Conservation (phyloP, 2,329 filamentous ascomycete genomes). For the Aspergillus pseudoterreus region DNA sequence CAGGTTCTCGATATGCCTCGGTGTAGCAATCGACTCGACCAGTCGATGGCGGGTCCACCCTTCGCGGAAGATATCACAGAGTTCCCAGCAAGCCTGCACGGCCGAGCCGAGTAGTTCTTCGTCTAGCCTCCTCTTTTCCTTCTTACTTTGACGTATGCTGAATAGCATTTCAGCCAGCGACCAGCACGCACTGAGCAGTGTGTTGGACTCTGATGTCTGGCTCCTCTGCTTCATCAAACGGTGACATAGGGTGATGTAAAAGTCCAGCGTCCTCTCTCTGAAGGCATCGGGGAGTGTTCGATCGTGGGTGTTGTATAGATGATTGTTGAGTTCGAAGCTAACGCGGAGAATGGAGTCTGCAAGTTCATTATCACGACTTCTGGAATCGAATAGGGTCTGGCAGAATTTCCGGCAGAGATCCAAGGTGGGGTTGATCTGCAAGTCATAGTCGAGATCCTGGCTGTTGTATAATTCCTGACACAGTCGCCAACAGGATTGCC, state of each 20-base stretch:
- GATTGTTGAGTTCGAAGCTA: conserved; percentile 93
- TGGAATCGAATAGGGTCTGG: conserved; percentile 82
- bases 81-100: conserved; percentile 89
- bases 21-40: background rate
- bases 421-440: conserved; percentile 69
- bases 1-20: conserved; percentile 48
- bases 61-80: conserved; percentile 88
- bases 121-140: conserved; percentile 69
- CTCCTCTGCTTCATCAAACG: conserved; percentile 92
- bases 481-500: conserved; percentile 90
- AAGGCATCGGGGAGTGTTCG: conserved; percentile 80
- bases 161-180: conserved; percentile 88
- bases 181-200: conserved; percentile 83
- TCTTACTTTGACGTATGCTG: conserved; percentile 75
- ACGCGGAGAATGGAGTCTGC: conserved; percentile 85
- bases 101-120: conserved; percentile 83
- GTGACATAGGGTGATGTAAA: conserved; percentile 91
- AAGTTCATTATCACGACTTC: conserved; percentile 70
- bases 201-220: conserved; percentile 75
- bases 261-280: conserved; percentile 83
- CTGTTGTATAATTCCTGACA: conserved; percentile 87
- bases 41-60: conserved; percentile 69
- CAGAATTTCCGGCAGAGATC: conserved; percentile 91
- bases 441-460: conserved; percentile 65
- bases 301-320: conserved; percentile 90